Conservation (phyloP, 2,329 filamentous ascomycete genomes). For the Neoarthrinium moseri region DNA sequence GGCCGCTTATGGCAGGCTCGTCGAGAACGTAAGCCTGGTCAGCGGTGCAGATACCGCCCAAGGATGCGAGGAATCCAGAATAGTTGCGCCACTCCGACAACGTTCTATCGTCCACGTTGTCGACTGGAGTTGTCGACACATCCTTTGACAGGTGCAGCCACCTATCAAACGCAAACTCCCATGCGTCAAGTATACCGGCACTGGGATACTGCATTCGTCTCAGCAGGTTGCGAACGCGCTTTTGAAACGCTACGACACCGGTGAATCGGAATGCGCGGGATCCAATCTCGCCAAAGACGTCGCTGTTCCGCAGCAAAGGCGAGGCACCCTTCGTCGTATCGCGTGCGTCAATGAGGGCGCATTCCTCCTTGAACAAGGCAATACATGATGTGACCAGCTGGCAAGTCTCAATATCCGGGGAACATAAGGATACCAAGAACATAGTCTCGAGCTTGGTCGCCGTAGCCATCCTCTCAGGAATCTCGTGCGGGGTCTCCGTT, state of each 20-base stretch:
- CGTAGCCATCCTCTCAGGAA: constrained; percentile 51
- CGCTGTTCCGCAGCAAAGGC: constrained; percentile 58
- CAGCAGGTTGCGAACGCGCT: constrained; percentile 59
- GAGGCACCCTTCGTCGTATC: constrained; percentile 49
- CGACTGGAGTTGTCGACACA: constrained; percentile 51
- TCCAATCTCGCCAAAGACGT: constrained; percentile 61
- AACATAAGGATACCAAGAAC: constrained; percentile 63
- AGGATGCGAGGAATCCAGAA: constrained; percentile 65
- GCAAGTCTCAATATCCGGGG: constrained; percentile 63
- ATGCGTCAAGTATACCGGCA: constrained; percentile 65
- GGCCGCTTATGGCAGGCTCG: constrained; percentile 53
- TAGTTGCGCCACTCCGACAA: constrained; percentile 68
- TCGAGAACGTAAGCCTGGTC: constrained; percentile 57
- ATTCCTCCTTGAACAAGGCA: constrained; percentile 61
- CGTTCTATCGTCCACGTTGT: constrained; percentile 53
- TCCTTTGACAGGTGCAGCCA: constrained; percentile 66
- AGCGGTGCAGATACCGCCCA: constrained; percentile 65
- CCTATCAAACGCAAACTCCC: constrained; percentile 64
- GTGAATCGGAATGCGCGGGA: constrained; percentile 66
- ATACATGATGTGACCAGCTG: constrained; percentile 64
- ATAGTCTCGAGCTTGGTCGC: constrained; percentile 60
- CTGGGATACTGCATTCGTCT: constrained; percentile 62
- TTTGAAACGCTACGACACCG: constrained; percentile 68
- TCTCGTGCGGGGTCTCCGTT: constrained; percentile 50
- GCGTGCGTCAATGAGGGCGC: constrained; percentile 50